phyloP scores from a whole-genome alignment of 805 yeast species.

The Yamadazyma olivae region DNA sequence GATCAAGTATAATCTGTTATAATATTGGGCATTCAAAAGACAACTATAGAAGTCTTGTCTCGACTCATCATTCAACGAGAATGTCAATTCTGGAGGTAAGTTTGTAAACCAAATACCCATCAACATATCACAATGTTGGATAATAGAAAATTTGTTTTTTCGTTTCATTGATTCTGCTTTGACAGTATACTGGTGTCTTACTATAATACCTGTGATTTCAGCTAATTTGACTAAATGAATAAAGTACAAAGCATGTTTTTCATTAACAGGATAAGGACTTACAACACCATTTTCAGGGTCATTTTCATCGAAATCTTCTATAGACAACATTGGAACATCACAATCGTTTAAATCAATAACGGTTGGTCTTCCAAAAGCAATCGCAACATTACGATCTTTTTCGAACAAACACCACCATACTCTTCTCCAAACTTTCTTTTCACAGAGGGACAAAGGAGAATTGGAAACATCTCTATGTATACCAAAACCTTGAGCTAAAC shows the following conservation, averaged over 20 bases:
- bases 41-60: conserved; percentile 58
- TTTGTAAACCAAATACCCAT: conserved; percentile 75
- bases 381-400: conserved; percentile 66
- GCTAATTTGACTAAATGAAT: conserved; percentile 64
- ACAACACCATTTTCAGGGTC: conserved; percentile 27
- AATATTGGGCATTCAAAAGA: conserved; percentile 64
- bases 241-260: conserved; percentile 52
- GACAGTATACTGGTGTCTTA: conserved; percentile 68
- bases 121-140: conserved; percentile 70
- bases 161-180: conserved; percentile 56
- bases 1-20: conserved; percentile 65
- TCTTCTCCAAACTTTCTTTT: conserved; percentile 55
- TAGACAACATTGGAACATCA: conserved; percentile 68
- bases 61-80: conserved; percentile 52
- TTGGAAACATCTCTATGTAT: conserved; percentile 57
- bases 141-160: conserved; percentile 39
- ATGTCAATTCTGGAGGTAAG: conserved; percentile 60
- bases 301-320: conserved; percentile 62
- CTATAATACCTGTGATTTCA: conserved; percentile 67
- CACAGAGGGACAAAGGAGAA: conserved; percentile 36
- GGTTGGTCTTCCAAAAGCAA: conserved; percentile 73
- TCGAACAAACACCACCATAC: conserved; percentile 77
- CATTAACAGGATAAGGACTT: conserved; percentile 44
- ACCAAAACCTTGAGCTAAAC: conserved; percentile 74
- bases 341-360: conserved; percentile 69